Evolutionary conservation across 345 rosid species (phyloP), one percentile per base, ranked within the genome.

Genomic region (Sisymbrium altissimum): DNA sequence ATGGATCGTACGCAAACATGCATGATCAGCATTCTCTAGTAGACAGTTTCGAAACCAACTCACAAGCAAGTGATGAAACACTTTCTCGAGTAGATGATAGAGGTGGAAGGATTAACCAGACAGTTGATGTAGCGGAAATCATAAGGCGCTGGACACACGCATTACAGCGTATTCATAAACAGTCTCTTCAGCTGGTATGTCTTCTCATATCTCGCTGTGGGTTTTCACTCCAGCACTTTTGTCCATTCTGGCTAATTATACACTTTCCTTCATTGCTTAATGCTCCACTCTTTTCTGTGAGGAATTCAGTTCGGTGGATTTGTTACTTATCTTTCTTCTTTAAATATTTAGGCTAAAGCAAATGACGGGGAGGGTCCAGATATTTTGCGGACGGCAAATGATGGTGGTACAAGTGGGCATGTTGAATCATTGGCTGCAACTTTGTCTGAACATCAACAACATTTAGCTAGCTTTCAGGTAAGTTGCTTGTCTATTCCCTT

Each of bases 131-230:
- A 15, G 98, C 98, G 5, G 99, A 95, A 83, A 83, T 95, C 78
- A 92, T 95, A 62, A 86, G 99, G 80, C 94, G 99, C 60, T 95
- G 99, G 98, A 95, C 98, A 0, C 99, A 95, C 80, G 99, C 99
- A 21, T 84, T 95, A 75, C 99, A 92, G 74, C 96, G 98, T 75
- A 89, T 95, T 84, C 96, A 95, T 75, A 95, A 92, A 80, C 99
- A 92, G 73, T 92, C 99, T 33, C 94, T 92, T 75, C 99, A 83
- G 70, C 78, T 95, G 94, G 99, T 95, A 90, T 81, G 85, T 59
- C 44, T 25, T 64, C 69, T 68, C 60, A 5, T 81, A 13, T 45
- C 18, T 53, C n/a, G 67, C 40, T 63, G 57, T 77, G 27, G 32
- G 10, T 17, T 40, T 38, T 14, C 40, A 46, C 46, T 13, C 33